These are phyloP conservation scores for Dentipellis sp. DNA, from an alignment of 768 basidiomycete species.

Conservation along the genomic window DNA sequence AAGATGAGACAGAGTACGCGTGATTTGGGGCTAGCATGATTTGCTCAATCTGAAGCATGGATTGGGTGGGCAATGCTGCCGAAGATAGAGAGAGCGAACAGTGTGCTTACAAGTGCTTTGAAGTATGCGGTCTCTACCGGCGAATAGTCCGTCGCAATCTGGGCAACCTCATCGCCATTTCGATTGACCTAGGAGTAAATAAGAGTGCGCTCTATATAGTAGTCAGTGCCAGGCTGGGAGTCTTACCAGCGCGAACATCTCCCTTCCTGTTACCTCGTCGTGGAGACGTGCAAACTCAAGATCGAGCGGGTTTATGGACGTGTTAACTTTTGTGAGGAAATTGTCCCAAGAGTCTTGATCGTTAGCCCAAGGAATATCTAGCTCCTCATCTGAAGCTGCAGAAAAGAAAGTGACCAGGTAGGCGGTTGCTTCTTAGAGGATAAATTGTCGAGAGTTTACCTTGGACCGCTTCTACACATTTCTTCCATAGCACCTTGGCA, in stretches of 20 bases:
- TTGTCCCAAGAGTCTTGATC: constrained; percentile 43
- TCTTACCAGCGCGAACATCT: constrained; percentile 63
- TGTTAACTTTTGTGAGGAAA: constrained; percentile 54
- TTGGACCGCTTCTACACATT: constrained; percentile 58
- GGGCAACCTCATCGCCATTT: constrained; percentile 74
- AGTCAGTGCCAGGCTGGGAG: neutral
- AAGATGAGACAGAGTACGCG: constrained; percentile 67
- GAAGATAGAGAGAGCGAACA: neutral
- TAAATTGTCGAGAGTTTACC: constrained; percentile 29
- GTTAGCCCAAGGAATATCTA: constrained; percentile 35
- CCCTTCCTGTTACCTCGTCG: constrained; percentile 56
- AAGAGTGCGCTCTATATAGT: neutral
- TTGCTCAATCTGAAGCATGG: constrained; percentile 62
- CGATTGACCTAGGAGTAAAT: constrained; percentile 53
- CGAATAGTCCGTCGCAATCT: constrained; percentile 77
- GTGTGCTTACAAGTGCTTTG: constrained; percentile 56
- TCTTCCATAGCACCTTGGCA: constrained; percentile 57
- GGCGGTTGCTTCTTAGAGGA: neutral
- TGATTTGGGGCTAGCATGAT: constrained; percentile 76
- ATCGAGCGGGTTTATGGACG: constrained; percentile 55
- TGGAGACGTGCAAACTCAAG: constrained; percentile 58
- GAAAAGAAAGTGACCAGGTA: neutral
- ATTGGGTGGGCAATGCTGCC: neutral
- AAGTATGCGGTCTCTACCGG: constrained; percentile 77
- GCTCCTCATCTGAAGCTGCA: constrained; percentile 42